phyloP scores from a whole-genome alignment of 257 asterid species.

The Schizonepeta tenuifolia region DNA sequence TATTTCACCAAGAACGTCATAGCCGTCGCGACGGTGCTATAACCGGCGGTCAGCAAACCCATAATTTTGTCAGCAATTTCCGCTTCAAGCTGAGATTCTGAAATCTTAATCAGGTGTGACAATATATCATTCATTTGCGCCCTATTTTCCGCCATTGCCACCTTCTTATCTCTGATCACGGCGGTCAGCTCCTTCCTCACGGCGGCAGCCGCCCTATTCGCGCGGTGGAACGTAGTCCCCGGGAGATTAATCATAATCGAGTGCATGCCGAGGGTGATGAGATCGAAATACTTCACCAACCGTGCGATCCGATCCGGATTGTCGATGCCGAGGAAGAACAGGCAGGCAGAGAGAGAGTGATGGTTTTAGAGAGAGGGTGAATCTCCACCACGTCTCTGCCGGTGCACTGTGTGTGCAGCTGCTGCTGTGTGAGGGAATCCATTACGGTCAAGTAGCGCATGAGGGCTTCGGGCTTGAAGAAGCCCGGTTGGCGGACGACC shows the following conservation, averaged over 20 bases:
- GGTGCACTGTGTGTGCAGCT: conserved; percentile 39
- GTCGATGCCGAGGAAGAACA: conserved; percentile 52
- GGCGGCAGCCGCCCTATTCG: conserved; percentile 57
- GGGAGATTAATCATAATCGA: conserved; percentile 54
- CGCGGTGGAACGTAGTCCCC: conserved; percentile 54
- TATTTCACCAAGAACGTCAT: conserved; percentile 64
- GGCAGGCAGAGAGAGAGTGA: conserved; percentile 62
- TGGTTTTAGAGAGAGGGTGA: conserved; percentile 48
- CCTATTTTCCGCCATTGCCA: conserved; percentile 36
- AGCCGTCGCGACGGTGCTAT: conserved; percentile 70
- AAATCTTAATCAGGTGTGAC: conserved; percentile 49
- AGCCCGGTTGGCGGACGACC: conserved; percentile 60
- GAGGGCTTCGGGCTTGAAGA: conserved; percentile 68
- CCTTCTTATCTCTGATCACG: conserved; percentile 61
- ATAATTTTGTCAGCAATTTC: conserved; percentile 68
- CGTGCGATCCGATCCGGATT: conserved; percentile 52
- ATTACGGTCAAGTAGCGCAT: conserved; percentile 48
- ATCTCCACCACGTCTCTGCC: conserved; percentile 44
- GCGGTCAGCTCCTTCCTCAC: conserved; percentile 55
- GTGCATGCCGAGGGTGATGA: conserved; percentile 59
- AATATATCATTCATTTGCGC: conserved; percentile 38
- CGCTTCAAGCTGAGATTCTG: conserved; percentile 32
- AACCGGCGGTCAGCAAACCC: conserved; percentile 71
- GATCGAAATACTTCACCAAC: conserved; percentile 55
- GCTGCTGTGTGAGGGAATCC: conserved; percentile 44